phyloP scores from a whole-genome alignment of 306 rosid genomes.

The Canavalia gladiata region DNA sequence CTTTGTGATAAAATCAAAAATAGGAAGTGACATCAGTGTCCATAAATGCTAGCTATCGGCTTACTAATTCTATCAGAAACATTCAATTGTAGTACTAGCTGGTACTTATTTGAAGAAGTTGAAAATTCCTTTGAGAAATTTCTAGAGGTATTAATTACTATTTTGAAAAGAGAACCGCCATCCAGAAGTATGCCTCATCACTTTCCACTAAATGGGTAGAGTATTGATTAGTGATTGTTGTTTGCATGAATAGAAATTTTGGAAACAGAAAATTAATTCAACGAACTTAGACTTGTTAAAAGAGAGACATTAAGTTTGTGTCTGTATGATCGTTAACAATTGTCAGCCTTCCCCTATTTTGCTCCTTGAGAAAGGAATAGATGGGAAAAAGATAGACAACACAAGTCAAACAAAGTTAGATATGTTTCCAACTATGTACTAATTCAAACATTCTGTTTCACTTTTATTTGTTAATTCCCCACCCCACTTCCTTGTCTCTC shows the following conservation, averaged over 20 bases:
- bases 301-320: slow-evolving; percentile 40
- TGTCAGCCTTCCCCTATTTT: slow-evolving; percentile 52
- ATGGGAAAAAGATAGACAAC: slow-evolving; percentile 56
- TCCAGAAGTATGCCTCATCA: slow-evolving; percentile 14
- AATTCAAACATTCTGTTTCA: slow-evolving; percentile 44
- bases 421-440: slow-evolving; percentile 54
- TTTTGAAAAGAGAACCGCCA: not conserved
- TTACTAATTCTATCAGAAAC: no score
- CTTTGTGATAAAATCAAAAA: no score
- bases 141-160: no score
- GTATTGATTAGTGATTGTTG: not conserved
- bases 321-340: slow-evolving; percentile 38
- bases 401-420: slow-evolving; percentile 53
- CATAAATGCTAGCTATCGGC: no score
- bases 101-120: no score
- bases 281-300: slow-evolving; percentile 36
- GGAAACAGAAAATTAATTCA: slow-evolving; percentile 28
- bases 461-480: slow-evolving; percentile 54
- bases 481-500: slow-evolving; percentile 29
- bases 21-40: no score
- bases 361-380: slow-evolving; percentile 47
- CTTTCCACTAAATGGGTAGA: slow-evolving; percentile 17
- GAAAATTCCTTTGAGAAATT: no score
- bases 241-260: slow-evolving; percentile 6
- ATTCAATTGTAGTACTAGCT: no score